Evolutionary conservation across 2,329 filamentous ascomycete genomes (phyloP).

Genomic region (Fusarium miscanthi): DNA sequence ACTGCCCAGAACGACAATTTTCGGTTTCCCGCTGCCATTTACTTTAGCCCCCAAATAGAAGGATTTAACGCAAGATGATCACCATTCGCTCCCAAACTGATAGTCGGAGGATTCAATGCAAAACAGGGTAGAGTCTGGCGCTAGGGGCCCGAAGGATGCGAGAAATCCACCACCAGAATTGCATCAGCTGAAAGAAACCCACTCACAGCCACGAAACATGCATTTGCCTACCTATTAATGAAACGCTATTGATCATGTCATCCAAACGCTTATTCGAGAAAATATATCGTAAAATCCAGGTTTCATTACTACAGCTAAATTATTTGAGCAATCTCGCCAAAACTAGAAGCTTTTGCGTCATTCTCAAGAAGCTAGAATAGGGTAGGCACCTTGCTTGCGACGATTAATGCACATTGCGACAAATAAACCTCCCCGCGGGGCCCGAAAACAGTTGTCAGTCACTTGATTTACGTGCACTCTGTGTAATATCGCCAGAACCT

Average conservation of each 20-base stretch:
- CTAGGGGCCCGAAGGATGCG: not conserved
- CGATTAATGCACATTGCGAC: not conserved
- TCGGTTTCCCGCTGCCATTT: not conserved
- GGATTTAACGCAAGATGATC: not conserved
- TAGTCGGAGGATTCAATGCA: not conserved
- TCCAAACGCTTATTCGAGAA: not conserved
- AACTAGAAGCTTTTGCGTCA: not conserved
- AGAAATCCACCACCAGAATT: not conserved
- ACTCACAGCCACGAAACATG: not conserved
- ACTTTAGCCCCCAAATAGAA: not conserved
- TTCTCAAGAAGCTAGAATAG: not conserved
- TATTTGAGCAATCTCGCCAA: not conserved
- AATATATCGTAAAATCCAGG: not conserved
- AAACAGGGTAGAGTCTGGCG: not conserved
- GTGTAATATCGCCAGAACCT: no score
- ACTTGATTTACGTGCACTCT: fast-evolving
- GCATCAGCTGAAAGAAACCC: not conserved
- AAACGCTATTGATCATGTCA: not conserved
- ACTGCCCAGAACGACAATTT: not conserved
- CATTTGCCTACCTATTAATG: not conserved
- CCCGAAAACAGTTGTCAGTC: not conserved
- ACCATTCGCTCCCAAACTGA: not conserved
- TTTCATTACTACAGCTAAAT: not conserved
- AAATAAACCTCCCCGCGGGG: not conserved
- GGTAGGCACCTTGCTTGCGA: not conserved